A percentile compares a stretch with the other conserved stretches of the same genome.
These are phyloP conservation scores for Nakazawaea pomicola DNA, from an alignment of 805 yeast species.

Conservation along the genomic window DNA sequence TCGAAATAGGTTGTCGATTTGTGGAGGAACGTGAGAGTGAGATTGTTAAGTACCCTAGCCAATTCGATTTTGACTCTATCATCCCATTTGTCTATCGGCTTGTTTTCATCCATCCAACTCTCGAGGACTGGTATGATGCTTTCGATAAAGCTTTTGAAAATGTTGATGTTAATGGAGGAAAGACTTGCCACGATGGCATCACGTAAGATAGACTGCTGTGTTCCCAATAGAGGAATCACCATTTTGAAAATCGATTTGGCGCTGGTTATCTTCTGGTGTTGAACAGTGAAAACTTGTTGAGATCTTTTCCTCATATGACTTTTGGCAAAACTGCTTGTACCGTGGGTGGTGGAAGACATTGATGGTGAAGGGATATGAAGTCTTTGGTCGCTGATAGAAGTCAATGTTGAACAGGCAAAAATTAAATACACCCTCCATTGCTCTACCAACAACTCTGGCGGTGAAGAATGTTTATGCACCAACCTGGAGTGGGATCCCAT, in stretches of 20 bases:
- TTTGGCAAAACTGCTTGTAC: slow-evolving; percentile 40
- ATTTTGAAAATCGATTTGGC: slow-evolving; percentile 85
- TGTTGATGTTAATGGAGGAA: slow-evolving; percentile 85
- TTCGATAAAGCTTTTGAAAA: slow-evolving; percentile 76
- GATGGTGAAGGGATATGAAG: slow-evolving; percentile 49
- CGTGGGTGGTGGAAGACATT: slow-evolving; percentile 11
- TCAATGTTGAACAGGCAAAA: slow-evolving; percentile 87
- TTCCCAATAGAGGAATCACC: slow-evolving; percentile 75
- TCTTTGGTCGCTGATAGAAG: slow-evolving; percentile 84
- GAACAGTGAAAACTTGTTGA: slow-evolving; percentile 74
- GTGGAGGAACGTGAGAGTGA: slow-evolving; percentile 59
- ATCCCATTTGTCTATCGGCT: slow-evolving; percentile 24
- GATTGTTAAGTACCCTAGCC: slow-evolving; percentile 65
- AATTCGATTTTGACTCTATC: slow-evolving; percentile 64
- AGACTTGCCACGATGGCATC: slow-evolving; percentile 89
- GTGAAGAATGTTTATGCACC: slow-evolving; percentile 26
- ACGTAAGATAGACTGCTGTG: slow-evolving; percentile 62
- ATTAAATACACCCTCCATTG: slow-evolving; percentile 82
- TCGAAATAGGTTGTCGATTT: slow-evolving; percentile 52
- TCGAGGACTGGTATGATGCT: slow-evolving; percentile 58
- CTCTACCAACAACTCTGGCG: slow-evolving; percentile 68
- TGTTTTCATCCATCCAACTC: slow-evolving; percentile 48
- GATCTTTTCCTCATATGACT: slow-evolving; percentile 73
- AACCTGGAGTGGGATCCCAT: slow-evolving; percentile 2
- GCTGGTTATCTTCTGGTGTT: slow-evolving; percentile 88